Base-by-base conservation (phyloP, 495 filamentous ascomycete genomes). In the Aspergillus homomorphus region DNA sequence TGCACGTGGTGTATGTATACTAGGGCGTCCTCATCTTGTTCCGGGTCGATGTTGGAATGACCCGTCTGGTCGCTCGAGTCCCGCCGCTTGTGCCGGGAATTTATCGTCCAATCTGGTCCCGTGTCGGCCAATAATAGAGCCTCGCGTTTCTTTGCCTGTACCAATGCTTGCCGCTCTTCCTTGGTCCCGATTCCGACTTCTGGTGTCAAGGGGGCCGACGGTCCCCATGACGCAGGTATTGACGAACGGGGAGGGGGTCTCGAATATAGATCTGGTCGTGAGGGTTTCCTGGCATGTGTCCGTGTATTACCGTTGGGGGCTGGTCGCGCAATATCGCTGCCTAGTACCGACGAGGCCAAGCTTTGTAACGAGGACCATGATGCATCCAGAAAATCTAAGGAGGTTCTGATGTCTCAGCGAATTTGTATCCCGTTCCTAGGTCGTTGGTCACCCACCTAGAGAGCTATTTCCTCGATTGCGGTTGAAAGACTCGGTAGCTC, bases 1-100 rank as follows among this genome's bases (percentile, higher is more conserved):
- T 84, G 83, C 3, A 98, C 92, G 57, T 86, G 87, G 72, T 98
- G 94, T 21, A 98, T 77, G 71, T 98, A 98, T 15, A 91, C 92
- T 54, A 97, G 68, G 8, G 85, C 84, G 57, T 88, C 84, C 56
- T 86, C 82, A 44, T 92, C 89, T 52, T 84, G 82, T 24, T 82
- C 79, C 41, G 77, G 63, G 38, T 84, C 69, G 30, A 62, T 56
- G 14, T 61, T 59, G 33, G 64, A 67, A 15, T 68, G 68, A 42
- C 72, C 71, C 16, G 70, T 62, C 28, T 68, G 71, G 43, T 86
- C 84, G 45, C 79, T 80, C 1, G 85, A 88, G 54, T 79, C 80
- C 57, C 85, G 77, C 55, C 84, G 72, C 66, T 88, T 88, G 63
- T 84, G 80, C 43, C 76, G 74, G 24, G 77, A 71, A 15, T 71